Evolutionary conservation across 2,329 filamentous ascomycete species (phyloP).

Genomic region (Pseudogymnoascus sp.): DNA sequence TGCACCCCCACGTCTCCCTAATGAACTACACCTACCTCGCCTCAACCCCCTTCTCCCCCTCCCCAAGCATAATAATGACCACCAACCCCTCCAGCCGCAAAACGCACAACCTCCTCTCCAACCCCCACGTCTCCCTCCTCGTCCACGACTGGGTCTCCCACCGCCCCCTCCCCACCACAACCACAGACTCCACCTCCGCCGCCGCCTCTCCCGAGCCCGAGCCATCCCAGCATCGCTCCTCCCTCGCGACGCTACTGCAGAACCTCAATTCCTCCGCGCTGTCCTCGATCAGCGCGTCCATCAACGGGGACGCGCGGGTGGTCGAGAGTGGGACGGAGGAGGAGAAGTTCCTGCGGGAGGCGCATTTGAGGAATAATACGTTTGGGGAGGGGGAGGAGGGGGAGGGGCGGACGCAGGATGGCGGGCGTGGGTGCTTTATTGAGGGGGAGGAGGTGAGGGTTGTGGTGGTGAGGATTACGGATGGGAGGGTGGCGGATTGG

Average conservation of each 20-base stretch:
- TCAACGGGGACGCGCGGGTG: slow-evolving; percentile 78
- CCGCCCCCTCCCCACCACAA: slow-evolving; percentile 68
- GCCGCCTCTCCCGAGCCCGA: slow-evolving; percentile 54
- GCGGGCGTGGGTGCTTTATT: slow-evolving; percentile 60
- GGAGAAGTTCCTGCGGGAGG: slow-evolving; percentile 74
- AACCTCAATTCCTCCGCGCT: slow-evolving; percentile 88
- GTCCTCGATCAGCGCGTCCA: slow-evolving; percentile 83
- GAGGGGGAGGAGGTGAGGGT: slow-evolving; percentile 79
- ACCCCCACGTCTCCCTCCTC: slow-evolving; percentile 84
- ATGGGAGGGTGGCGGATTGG: slow-evolving; percentile 87
- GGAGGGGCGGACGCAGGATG: slow-evolving; percentile 34
- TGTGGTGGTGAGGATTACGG: slow-evolving; percentile 75
- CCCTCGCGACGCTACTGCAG: slow-evolving; percentile 73
- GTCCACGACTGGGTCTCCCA: slow-evolving; percentile 98
- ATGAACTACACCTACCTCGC: slow-evolving; percentile 99
- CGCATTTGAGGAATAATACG: slow-evolving; percentile 87
- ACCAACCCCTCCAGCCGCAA: slow-evolving; percentile 74
- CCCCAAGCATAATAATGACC: slow-evolving; percentile 93
- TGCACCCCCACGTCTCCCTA: slow-evolving; percentile 83
- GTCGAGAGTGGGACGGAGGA: slow-evolving; percentile 68
- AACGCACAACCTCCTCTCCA: slow-evolving; percentile 72
- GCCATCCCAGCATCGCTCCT: slow-evolving; percentile 47
- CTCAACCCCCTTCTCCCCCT: slow-evolving; percentile 58
- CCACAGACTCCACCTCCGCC: slow-evolving; percentile 47
- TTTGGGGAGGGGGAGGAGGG: slow-evolving; percentile 56